A percentile compares a stretch with the other conserved stretches of the same genome.
Evolutionary conservation across 2,329 filamentous ascomycete genomes (phyloP).

Genomic region (Penicillium palitans): DNA sequence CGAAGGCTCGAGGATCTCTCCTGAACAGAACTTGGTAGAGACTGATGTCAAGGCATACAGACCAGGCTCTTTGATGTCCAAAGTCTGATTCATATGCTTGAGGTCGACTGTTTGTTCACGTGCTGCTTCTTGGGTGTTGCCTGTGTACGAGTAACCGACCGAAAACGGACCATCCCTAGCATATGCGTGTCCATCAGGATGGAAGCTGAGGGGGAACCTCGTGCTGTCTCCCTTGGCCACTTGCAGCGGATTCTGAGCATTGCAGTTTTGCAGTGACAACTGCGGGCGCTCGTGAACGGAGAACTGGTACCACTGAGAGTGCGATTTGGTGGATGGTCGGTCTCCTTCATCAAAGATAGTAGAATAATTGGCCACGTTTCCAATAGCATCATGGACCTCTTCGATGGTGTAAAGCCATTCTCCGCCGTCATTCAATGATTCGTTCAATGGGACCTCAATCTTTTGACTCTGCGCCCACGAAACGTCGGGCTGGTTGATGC

Average conservation of each 20-base stretch:
- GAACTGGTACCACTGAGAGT: slow-evolving; percentile 73
- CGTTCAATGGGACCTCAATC: slow-evolving; percentile 81
- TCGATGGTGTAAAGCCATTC: slow-evolving; percentile 89
- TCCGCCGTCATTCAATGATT: slow-evolving; percentile 77
- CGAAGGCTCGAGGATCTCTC: slow-evolving; percentile 88
- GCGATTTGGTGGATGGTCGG: slow-evolving; percentile 56
- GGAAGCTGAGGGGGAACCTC: slow-evolving; percentile 70
- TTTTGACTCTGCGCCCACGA: slow-evolving; percentile 77
- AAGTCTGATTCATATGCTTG: slow-evolving; percentile 61
- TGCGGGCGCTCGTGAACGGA: slow-evolving; percentile 82
- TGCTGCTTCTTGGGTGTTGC: slow-evolving; percentile 65
- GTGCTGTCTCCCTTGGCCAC: slow-evolving; percentile 72
- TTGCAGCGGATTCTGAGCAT: slow-evolving; percentile 75
- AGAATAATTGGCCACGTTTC: slow-evolving; percentile 77
- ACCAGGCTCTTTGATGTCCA: slow-evolving; percentile 72
- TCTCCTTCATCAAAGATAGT: slow-evolving; percentile 66
- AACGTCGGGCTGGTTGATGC: slow-evolving; percentile 53
- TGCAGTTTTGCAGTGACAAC: slow-evolving; percentile 70
- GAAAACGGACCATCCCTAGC: slow-evolving; percentile 66
- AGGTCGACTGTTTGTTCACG: slow-evolving; percentile 56
- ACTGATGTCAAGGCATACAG: slow-evolving; percentile 83
- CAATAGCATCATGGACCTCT: slow-evolving; percentile 86
- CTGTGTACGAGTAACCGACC: slow-evolving; percentile 79
- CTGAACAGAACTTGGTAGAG: slow-evolving; percentile 76
- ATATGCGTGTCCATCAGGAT: slow-evolving; percentile 59